phyloP scores from a whole-genome alignment of 2,329 filamentous ascomycete genomes.

The Aspergillus proliferans region DNA sequence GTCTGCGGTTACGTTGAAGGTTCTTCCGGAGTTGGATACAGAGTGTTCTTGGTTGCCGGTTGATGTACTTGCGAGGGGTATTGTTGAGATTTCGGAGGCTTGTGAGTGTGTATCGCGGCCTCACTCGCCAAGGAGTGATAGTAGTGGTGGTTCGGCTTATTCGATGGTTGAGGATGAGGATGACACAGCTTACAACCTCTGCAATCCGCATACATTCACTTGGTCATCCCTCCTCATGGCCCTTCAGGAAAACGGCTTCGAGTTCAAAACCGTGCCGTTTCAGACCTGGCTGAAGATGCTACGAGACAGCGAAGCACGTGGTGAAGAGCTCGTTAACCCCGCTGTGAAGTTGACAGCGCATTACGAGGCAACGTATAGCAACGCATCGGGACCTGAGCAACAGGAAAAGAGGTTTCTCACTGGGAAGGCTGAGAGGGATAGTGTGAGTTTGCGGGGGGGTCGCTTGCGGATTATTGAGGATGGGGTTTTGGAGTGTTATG shows the following conservation, averaged over 20 bases:
- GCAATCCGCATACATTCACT: conserved; percentile 25
- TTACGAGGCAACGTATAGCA: conserved; percentile 24
- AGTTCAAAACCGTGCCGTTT: conserved; percentile 29
- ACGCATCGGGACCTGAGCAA: background rate
- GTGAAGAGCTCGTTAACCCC: conserved; percentile 24
- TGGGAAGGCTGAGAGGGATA: conserved; percentile 23
- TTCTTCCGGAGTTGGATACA: conserved; percentile 18
- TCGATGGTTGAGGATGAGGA: conserved; percentile 6
- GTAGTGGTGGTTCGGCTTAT: background rate
- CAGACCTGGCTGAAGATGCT: conserved; percentile 29
- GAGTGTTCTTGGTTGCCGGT: conserved; percentile 29
- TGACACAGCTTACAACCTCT: conserved; percentile 26
- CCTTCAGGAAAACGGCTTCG: conserved; percentile 24
- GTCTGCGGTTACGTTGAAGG: conserved; percentile 21
- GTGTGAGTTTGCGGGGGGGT: conserved; percentile 21
- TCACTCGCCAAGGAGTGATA: background rate
- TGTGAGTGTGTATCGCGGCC: conserved; percentile 1
- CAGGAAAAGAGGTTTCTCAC: conserved; percentile 17
- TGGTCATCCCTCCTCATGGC: conserved; percentile 29
- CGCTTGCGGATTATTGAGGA: conserved; percentile 24
- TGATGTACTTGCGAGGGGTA: conserved; percentile 19
- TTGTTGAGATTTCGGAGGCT: conserved; percentile 20
- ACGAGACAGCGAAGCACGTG: conserved; percentile 19
- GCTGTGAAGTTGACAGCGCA: conserved; percentile 27
- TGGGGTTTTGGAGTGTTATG: conserved; percentile 25